Conservation (phyloP, 805 yeast species). For the Wickerhamiella sergipiensis region DNA sequence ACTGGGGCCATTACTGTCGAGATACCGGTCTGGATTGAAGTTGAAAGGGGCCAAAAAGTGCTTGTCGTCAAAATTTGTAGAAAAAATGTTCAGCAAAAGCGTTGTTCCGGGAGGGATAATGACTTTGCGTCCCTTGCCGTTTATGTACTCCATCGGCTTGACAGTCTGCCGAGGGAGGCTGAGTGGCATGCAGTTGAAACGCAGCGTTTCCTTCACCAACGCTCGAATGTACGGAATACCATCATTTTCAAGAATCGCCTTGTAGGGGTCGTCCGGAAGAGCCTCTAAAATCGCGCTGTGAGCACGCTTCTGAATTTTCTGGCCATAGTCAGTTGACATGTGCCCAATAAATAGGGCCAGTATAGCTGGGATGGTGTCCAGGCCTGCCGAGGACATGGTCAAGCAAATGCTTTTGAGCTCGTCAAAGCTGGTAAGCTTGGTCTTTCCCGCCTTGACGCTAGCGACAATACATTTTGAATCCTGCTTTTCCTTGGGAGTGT, state of each 20-base stretch:
- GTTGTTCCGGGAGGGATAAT: constrained; percentile 32
- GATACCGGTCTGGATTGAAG: constrained; percentile 23
- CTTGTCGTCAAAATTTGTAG: constrained; percentile 48
- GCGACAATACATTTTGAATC: constrained; percentile 15
- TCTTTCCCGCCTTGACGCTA: constrained; percentile 17
- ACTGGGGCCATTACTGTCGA: constrained; percentile 11
- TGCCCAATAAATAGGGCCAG: constrained; percentile 45
- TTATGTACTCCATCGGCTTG: constrained; percentile 28
- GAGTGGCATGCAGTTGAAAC: constrained; percentile 47
- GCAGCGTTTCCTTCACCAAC: constrained; percentile 41
- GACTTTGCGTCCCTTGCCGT: constrained; percentile 11
- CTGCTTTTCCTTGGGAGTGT: constrained; percentile 15
- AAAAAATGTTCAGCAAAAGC: constrained; percentile 48
- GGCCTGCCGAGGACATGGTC: constrained; percentile 61
- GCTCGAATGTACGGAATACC: constrained; percentile 39
- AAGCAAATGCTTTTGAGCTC: constrained; percentile 46
- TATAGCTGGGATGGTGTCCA: constrained; percentile 53
- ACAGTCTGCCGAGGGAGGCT: constrained; percentile 49
- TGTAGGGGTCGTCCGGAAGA: constrained; percentile 15
- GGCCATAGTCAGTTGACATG: constrained; percentile 28
- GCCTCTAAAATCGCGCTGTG: constrained; percentile 26
- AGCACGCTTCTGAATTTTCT: constrained; percentile 31
- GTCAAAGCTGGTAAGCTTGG: constrained; percentile 4
- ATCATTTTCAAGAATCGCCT: constrained; percentile 8
- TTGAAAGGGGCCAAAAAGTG: constrained; percentile 17